These are phyloP conservation scores for Cladosporium phlei DNA, from an alignment of 2,329 filamentous ascomycete species.

Conservation along the genomic window DNA sequence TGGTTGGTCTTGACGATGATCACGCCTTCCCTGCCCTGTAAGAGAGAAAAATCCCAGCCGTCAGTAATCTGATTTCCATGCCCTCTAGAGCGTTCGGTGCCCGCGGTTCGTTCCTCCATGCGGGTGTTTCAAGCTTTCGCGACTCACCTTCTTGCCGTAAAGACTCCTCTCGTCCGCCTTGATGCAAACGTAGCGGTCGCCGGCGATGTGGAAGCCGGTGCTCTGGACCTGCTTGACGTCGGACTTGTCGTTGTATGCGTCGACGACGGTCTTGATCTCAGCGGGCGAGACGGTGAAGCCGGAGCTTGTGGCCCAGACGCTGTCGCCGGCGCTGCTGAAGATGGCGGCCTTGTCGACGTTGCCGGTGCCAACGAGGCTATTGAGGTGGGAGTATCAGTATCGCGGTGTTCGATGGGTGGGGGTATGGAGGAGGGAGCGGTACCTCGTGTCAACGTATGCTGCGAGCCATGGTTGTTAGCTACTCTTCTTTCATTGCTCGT, in stretches of 20 bases:
- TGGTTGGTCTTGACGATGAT: conserved; percentile 81
- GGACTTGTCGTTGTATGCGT: conserved; percentile 47
- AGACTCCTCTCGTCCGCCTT: conserved; percentile 71
- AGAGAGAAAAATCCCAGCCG: too few species aligned
- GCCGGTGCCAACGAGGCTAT: conserved; percentile 72
- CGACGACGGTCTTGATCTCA: conserved; percentile 53
- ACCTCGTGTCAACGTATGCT: conserved; percentile 63
- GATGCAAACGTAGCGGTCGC: conserved; percentile 73
- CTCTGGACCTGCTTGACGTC: conserved; percentile 62
- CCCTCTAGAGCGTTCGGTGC: too few species aligned
- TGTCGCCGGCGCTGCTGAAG: conserved; percentile 74
- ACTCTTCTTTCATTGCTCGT: not conserved
- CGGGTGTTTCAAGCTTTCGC: too few species aligned
- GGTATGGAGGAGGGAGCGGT: conserved; percentile 28
- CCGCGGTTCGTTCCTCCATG: too few species aligned
- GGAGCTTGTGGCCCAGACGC: conserved; percentile 67
- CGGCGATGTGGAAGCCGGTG: conserved; percentile 70
- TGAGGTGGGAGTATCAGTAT: conserved; percentile 21
- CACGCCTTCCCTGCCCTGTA: conserved; percentile 72
- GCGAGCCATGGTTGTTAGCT: conserved; percentile 16
- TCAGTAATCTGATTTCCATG: too few species aligned
- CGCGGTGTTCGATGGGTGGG: conserved; percentile 2
- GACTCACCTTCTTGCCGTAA: conserved; percentile 77
- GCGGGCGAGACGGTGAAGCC: conserved; percentile 66
- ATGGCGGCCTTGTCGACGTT: conserved; percentile 82